Evolutionary conservation across 805 yeast species (phyloP).

Genomic region (Wickerhamomyces strasburgensis): DNA sequence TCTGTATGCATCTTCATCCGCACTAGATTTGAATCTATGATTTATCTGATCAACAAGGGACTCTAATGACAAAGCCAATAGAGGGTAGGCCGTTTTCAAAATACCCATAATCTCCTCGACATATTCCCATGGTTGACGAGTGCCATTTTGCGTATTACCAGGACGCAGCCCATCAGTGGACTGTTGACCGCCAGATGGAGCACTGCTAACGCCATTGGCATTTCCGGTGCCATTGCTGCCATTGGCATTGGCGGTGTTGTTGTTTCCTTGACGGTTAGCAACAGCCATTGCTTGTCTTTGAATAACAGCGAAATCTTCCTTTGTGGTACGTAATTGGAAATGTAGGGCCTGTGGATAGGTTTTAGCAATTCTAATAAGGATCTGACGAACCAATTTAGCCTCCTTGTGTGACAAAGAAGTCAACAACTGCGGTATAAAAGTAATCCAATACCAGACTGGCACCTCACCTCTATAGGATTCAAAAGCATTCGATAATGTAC

Average conservation of each 20-base stretch:
- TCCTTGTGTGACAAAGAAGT: constrained; percentile 88
- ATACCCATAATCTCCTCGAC: constrained; percentile 92
- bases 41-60: constrained; percentile 93
- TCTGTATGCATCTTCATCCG: constrained; percentile 95
- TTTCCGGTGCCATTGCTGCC: constrained; percentile 3
- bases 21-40: constrained; percentile 87
- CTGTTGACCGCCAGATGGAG: too few species aligned
- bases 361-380: constrained; percentile 88
- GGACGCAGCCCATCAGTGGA: not conserved
- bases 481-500: constrained; percentile 79
- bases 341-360: constrained; percentile 96
- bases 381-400: constrained; percentile 82
- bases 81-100: constrained; percentile 92
- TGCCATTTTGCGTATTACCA: constrained; percentile 18
- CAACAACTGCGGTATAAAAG: constrained; percentile 90
- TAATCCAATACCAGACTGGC: constrained; percentile 99
- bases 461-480: constrained; percentile 92
- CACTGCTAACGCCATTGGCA: not conserved
- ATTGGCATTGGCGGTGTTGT: constrained; percentile 3
- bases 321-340: constrained; percentile 91
- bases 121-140: constrained; percentile 88
- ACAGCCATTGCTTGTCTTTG: constrained; percentile 68
- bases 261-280: constrained; percentile 28
- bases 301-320: constrained; percentile 85
- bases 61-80: constrained; percentile 86